Conservation (phyloP, 148 eudicot genomes). For the Cornus suecica region DNA sequence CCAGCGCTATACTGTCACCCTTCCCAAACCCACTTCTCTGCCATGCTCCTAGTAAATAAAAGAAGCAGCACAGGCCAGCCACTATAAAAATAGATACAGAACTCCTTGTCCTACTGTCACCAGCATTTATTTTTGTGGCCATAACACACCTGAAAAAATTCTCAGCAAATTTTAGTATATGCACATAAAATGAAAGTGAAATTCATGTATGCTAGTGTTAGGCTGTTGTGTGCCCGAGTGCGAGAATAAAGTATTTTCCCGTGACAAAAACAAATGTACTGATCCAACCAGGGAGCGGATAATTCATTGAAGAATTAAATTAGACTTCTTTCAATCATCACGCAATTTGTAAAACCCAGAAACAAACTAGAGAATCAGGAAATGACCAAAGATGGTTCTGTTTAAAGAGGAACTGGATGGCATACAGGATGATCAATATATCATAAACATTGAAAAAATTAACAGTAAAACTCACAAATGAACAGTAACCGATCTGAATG, state of each 20-base stretch:
- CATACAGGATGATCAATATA: neutral
- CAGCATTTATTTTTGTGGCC: conserved; percentile 30
- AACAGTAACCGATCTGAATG: neutral
- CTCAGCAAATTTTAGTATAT: neutral
- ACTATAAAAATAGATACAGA: conserved; percentile 44
- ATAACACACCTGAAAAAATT: conserved; percentile 14
- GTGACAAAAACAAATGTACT: too few species aligned
- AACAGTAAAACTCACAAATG: neutral
- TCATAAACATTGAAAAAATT: neutral
- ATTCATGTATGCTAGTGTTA: neutral
- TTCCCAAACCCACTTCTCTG: conserved; percentile 65
- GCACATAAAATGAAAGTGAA: neutral
- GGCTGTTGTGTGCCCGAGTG: too few species aligned
- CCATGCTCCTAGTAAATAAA: conserved; percentile 64
- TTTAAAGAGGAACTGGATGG: neutral
- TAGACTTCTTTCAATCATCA: neutral
- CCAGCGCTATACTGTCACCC: conserved; percentile 61
- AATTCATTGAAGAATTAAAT: neutral
- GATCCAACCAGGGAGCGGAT: neutral
- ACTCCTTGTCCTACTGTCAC: conserved; percentile 42
- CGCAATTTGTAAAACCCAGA: neutral
- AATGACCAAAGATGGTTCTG: neutral
- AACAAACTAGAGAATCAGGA: neutral
- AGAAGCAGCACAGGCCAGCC: conserved; percentile 54
- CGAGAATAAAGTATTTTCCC: neutral